Conservation (phyloP, 371 early-diverging fungal species). For the Blakeslea trispora region DNA sequence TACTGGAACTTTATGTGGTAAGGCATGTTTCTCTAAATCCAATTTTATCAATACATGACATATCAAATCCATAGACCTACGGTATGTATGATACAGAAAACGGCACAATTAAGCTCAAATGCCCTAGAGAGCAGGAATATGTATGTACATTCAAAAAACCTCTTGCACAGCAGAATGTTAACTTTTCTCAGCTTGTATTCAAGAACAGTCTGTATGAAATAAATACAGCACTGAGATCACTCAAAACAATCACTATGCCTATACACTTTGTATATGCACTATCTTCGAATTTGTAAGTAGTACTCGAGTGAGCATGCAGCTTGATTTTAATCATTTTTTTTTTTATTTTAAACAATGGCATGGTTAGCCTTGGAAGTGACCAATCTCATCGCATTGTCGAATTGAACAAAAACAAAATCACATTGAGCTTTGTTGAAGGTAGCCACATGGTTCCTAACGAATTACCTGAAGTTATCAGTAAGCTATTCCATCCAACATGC, state of each 20-base stretch:
- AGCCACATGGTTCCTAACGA: conserved; percentile 42
- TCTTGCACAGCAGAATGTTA: background rate
- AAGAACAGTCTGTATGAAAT: conserved; percentile 11
- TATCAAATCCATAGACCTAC: conserved; percentile 26
- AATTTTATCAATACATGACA: no score
- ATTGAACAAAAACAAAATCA: conserved; percentile 10
- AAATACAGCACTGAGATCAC: conserved; percentile 12
- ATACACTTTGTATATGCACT: conserved; percentile 23
- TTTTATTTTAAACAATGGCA: no score
- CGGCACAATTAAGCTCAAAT: conserved; percentile 43
- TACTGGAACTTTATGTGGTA: conserved; percentile 42
- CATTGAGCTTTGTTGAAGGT: conserved; percentile 30
- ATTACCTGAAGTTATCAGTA: conserved; percentile 31
- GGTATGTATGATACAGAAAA: conserved; percentile 47
- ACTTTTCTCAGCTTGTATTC: conserved; percentile 29
- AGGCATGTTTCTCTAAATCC: background rate
- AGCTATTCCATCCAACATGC: conserved; percentile 14
- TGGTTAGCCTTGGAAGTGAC: conserved; percentile 7
- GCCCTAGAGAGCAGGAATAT: conserved; percentile 42
- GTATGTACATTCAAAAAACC: conserved; percentile 15
- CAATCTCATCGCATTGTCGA: background rate
- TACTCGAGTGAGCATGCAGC: background rate
- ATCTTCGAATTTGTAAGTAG: conserved; percentile 26
- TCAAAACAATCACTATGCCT: conserved; percentile 12
- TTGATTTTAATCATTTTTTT: background rate